phyloP scores from a whole-genome alignment of 768 basidiomycete genomes.

The Holtermanniella nyarrowii region DNA sequence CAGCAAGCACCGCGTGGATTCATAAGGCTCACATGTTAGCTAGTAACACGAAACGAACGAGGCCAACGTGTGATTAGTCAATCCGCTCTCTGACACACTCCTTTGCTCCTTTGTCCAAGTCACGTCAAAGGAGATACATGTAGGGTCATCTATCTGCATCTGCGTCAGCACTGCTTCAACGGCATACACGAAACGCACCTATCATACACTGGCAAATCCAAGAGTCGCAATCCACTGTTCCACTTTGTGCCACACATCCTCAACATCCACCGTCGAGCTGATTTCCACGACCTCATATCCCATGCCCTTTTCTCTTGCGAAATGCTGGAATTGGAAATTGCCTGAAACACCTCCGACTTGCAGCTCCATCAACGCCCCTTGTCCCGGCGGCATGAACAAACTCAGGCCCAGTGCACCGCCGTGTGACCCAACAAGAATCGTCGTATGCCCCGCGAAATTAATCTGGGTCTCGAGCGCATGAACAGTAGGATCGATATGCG shows the following conservation, averaged over 20 bases:
- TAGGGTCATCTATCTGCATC: no score
- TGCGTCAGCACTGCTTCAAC: no score
- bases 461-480: slow-evolving; percentile 37
- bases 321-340: slow-evolving; percentile 34
- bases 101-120: no score
- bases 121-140: no score
- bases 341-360: slow-evolving; percentile 18
- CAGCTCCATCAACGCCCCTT: slow-evolving; percentile 24
- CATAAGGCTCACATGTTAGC: no score
- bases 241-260: slow-evolving; percentile 23
- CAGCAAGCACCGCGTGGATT: no score
- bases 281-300: slow-evolving; percentile 20
- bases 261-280: slow-evolving; percentile 19
- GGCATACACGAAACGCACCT: no score
- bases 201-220: no score
- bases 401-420: slow-evolving; percentile 34
- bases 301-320: slow-evolving; percentile 30
- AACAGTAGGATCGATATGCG: slow-evolving; percentile 29
- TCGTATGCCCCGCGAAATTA: slow-evolving; percentile 31
- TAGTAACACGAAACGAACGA: no score
- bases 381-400: slow-evolving; percentile 30
- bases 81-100: no score
- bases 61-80: no score
- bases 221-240: slow-evolving; percentile 9
- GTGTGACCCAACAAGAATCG: slow-evolving; percentile 29